phyloP scores from a whole-genome alignment of 1,284 basidiomycete species.

The Moesziomyces antarcticus region DNA sequence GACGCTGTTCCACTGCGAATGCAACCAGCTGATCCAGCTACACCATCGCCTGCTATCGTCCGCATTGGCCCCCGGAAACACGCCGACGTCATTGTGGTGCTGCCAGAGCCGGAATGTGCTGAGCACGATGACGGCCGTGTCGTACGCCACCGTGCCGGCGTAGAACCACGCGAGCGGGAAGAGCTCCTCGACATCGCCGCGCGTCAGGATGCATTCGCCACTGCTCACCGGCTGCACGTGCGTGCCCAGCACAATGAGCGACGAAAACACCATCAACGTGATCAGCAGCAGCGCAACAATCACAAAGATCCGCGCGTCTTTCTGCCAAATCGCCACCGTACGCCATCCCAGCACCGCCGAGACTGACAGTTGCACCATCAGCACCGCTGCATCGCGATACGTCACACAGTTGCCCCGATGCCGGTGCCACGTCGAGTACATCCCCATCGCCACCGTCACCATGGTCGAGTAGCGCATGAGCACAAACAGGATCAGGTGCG shows the following conservation, averaged over 20 bases:
- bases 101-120: conserved; percentile 46
- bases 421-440: conserved; percentile 42
- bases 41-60: conserved; percentile 3
- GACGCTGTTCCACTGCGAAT: conserved; percentile 30
- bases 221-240: conserved; percentile 23
- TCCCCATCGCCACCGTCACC: conserved; percentile 32
- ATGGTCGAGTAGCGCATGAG: conserved; percentile 50
- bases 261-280: conserved; percentile 38
- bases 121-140: conserved; percentile 42
- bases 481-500: conserved; percentile 50
- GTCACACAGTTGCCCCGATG: conserved; percentile 23
- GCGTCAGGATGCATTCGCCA: conserved; percentile 38
- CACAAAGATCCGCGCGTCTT: conserved; percentile 42
- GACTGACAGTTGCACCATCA: conserved; percentile 51
- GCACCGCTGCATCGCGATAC: conserved; percentile 38
- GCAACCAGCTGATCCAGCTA: conserved; percentile 13
- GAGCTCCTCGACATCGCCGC: conserved; percentile 17
- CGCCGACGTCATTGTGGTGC: conserved; percentile 24
- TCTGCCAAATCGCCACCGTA: conserved; percentile 59
- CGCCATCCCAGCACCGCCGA: conserved; percentile 53
- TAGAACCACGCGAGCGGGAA: conserved; percentile 57
- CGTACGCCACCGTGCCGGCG: conserved; percentile 45
- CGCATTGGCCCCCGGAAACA: conserved; percentile 6
- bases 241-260: conserved; percentile 45
- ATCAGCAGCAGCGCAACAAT: conserved; percentile 33